These are phyloP conservation scores for Corchorus capsularis DNA, from an alignment of 345 rosid species.

Conservation along the genomic window DNA sequence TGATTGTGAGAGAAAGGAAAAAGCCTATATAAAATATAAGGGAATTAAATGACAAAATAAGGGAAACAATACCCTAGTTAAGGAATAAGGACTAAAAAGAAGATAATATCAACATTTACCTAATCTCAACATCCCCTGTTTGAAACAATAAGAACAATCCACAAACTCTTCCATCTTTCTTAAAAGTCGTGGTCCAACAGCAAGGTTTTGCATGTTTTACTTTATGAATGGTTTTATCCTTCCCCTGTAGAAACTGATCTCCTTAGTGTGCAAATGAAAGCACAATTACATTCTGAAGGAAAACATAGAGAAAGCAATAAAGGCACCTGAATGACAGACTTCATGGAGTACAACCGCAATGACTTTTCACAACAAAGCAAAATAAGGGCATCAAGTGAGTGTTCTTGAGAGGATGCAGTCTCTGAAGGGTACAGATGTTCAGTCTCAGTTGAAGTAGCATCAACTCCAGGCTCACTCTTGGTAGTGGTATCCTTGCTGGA, in stretches of 20 bases:
- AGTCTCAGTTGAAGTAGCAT: constrained; percentile 19
- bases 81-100: background rate
- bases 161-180: constrained; percentile 41
- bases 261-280: constrained; percentile 17
- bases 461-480: constrained; percentile 17
- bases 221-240: constrained; percentile 36
- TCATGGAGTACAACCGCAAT: constrained; percentile 36
- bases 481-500: constrained; percentile 20
- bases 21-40: background rate
- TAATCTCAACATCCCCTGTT: constrained; percentile 51
- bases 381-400: constrained; percentile 30
- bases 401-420: constrained; percentile 19
- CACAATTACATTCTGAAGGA: constrained; percentile 4
- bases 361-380: constrained; percentile 47
- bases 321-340: constrained; percentile 48
- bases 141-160: constrained; percentile 49
- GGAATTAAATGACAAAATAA: constrained; percentile 4
- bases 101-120: constrained; percentile 27
- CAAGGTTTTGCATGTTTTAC: constrained; percentile 46
- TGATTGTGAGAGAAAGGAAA: background rate
- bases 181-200: constrained; percentile 50
- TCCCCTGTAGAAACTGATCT: constrained; percentile 36
- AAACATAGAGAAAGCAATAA: constrained; percentile 11
- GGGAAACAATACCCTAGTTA: background rate
- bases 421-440: constrained; percentile 22